These are phyloP conservation scores for Leucaena leucocephala DNA, from an alignment of 306 rosid species.

Conservation along the genomic window DNA sequence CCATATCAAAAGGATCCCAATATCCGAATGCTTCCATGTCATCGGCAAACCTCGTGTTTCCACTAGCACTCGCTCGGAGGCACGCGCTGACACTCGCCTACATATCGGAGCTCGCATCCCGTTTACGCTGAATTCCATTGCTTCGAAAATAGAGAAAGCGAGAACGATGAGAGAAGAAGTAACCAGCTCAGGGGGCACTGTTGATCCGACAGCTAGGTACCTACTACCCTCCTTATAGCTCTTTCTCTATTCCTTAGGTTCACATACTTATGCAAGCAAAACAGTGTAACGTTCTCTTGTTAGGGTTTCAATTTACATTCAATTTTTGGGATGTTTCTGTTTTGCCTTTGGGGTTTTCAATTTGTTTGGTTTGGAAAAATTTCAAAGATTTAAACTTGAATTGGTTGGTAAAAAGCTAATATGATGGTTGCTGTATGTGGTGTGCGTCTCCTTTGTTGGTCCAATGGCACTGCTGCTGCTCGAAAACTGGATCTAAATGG, in stretches of 20 bases:
- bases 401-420: constrained; percentile 11
- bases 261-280: neutral
- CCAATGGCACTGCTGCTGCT: neutral
- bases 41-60: neutral
- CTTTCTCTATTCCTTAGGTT: neutral
- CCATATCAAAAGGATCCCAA: no score
- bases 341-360: constrained; percentile 40
- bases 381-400: neutral
- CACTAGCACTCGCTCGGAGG: neutral
- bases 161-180: constrained; percentile 88
- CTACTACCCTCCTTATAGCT: constrained; percentile 4
- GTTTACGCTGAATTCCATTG: constrained; percentile 32
- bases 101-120: constrained; percentile 18
- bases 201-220: constrained; percentile 91
- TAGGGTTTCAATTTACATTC: constrained; percentile 35
- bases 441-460: neutral
- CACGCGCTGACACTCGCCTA: constrained; percentile 25
- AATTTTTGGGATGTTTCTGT: constrained; percentile 14
- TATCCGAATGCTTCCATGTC: neutral
- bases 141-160: constrained; percentile 38
- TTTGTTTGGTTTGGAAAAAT: constrained; percentile 17
- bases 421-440: neutral
- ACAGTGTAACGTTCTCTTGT: constrained; percentile 18
- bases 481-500: constrained; percentile 1
- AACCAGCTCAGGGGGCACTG: constrained; percentile 86